Base-by-base conservation (phyloP, 345 rosid genomes). In the Tarenaya hassleriana region DNA sequence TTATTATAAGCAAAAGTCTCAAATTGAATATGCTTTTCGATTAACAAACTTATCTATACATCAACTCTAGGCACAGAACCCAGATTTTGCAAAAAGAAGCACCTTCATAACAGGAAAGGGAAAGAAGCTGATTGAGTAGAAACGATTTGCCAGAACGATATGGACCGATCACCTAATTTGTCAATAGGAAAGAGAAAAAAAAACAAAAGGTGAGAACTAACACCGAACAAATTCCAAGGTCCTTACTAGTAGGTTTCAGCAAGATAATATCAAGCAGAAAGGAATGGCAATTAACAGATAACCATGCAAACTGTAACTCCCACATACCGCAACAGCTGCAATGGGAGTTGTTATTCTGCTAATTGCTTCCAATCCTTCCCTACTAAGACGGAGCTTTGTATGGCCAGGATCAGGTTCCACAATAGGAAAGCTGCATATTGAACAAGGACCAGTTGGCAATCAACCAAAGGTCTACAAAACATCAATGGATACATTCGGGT, bases 111-210 rank as follows among this genome's bases (percentile, higher is more conserved):
- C 99, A 92, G 51, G 99, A 92, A 47, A 92, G 95, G 35, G 99
- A 88, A 64, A 88, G 99, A 67, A 92, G 97, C 52, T 92, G 99
- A 81, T 92, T 92, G 45, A 92, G 97, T 52, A 92, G 73, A 78
- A 92, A 92, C 1, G 99, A 94, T 69, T 94, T 94, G 58, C 99
- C 99, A 8, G 99, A 94, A 52, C 99, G 95, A 55, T 94, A 88
- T 34, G 99, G 99, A 51, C 99, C 99, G 69, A 94, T 94, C 24
- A 88, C 97, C 99, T 94, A 77, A 69, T 62, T 55, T 63, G 57
- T 55, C 37, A 73, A 73, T 50, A 51, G 61, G 61, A 45, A 31
- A 56, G 32, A 21, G 41, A 46, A 17, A 1, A 20, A 40, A 38
- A 66, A 50, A 61, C 55, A 68, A 61, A 41, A 59, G 10, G 10